A percentile compares a stretch with the other conserved stretches of the same genome.
Evolutionary conservation across 257 asterid species (phyloP).

Genomic region (Verbena officinalis): DNA sequence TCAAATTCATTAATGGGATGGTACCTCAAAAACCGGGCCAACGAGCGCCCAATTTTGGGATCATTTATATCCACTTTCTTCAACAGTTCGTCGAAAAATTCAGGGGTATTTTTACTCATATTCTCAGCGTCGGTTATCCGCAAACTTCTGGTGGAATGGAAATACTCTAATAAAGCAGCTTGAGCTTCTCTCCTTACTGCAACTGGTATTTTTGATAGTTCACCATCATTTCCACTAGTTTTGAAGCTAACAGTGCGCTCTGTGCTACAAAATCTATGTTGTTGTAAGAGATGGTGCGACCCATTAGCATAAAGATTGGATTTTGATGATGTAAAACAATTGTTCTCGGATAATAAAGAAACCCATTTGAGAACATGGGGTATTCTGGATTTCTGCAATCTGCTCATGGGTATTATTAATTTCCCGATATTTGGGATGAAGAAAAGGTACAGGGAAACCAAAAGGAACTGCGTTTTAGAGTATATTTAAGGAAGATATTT

Average conservation of each 20-base stretch:
- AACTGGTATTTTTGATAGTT: constrained; percentile 29
- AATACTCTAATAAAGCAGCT: constrained; percentile 67
- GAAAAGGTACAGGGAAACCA: neutral
- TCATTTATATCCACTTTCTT: constrained; percentile 39
- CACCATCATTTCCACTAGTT: constrained; percentile 21
- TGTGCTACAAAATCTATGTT: constrained; percentile 42
- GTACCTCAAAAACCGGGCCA: constrained; percentile 66
- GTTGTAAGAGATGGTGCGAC: constrained; percentile 32
- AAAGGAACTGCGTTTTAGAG: neutral
- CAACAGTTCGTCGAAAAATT: constrained; percentile 53
- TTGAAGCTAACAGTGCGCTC: constrained; percentile 21
- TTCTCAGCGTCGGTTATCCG: constrained; percentile 70
- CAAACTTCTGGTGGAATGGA: constrained; percentile 73
- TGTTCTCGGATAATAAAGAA: constrained; percentile 29
- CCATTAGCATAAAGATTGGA: constrained; percentile 35
- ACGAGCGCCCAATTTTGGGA: constrained; percentile 39
- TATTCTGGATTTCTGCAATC: constrained; percentile 41
- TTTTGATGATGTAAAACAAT: constrained; percentile 35
- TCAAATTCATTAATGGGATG: constrained; percentile 91
- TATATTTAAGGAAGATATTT: too few species aligned
- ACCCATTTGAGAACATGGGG: constrained; percentile 43
- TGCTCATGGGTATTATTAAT: constrained; percentile 41
- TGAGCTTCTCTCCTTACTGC: constrained; percentile 53
- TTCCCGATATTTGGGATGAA: constrained; percentile 3
- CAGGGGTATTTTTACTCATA: constrained; percentile 69